These are phyloP conservation scores for Aspergillus transmontanensis DNA, from an alignment of 2,329 filamentous ascomycete species.

Conservation along the genomic window DNA sequence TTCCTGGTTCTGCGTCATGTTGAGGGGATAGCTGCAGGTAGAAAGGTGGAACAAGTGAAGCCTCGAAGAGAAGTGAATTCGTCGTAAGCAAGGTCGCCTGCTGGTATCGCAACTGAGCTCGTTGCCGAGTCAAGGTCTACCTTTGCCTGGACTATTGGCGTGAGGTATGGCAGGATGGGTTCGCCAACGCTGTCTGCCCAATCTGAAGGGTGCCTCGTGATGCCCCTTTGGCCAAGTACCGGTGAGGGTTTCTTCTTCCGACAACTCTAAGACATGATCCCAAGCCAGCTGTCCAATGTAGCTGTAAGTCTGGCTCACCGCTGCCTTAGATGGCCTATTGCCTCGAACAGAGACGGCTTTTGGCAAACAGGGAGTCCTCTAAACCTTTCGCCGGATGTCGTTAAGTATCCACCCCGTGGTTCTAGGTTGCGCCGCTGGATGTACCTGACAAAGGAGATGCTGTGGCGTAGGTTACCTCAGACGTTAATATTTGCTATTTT, in stretches of 20 bases:
- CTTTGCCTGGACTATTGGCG: conserved; percentile 10
- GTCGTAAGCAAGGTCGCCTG: background rate
- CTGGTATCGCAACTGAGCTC: conserved; percentile 3
- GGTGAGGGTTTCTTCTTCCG: conserved; percentile 22
- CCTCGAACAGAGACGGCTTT: conserved; percentile 19
- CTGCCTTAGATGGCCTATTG: conserved; percentile 17
- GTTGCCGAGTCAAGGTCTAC: conserved; percentile 16
- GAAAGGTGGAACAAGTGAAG: conserved; percentile 32
- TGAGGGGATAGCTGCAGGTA: conserved; percentile 31
- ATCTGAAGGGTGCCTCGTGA: conserved; percentile 26
- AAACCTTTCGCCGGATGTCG: conserved; percentile 20
- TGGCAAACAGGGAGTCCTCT: conserved; percentile 23
- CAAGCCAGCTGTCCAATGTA: conserved; percentile 20
- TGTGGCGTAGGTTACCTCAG: background rate
- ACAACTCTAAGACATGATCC: conserved; percentile 26
- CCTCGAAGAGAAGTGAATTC: conserved; percentile 28
- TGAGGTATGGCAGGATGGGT: conserved; percentile 24
- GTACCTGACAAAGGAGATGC: conserved; percentile 26
- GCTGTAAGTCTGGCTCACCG: conserved; percentile 23
- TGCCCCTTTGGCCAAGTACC: conserved; percentile 20
- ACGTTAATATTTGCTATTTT: conserved; percentile 14
- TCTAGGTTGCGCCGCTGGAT: conserved; percentile 18
- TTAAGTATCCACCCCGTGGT: conserved; percentile 24
- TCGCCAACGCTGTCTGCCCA: conserved; percentile 16
- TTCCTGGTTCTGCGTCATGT: conserved; percentile 21